phyloP scores from a whole-genome alignment of 352 stramenopile genomes.

The Phytophthora macrochlamydospora region DNA sequence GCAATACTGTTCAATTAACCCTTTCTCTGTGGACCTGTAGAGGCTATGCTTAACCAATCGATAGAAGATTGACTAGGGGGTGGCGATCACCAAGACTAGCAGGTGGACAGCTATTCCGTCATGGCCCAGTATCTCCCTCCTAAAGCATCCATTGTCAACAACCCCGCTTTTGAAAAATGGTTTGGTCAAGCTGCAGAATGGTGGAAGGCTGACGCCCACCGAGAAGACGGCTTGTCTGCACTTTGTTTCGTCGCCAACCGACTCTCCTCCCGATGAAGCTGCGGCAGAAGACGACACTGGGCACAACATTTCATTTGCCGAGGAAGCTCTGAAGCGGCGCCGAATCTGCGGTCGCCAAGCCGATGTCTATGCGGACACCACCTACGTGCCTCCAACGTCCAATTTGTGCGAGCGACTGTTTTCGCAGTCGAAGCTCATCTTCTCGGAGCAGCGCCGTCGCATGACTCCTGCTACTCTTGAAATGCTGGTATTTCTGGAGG shows the following conservation, averaged over 20 bases:
- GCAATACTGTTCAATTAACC: no score
- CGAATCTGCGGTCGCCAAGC: neutral
- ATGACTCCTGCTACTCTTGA: neutral
- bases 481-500: neutral
- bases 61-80: no score
- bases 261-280: neutral
- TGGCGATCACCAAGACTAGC: no score
- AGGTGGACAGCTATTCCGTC: neutral
- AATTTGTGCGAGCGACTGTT: neutral
- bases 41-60: no score
- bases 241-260: neutral
- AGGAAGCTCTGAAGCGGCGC: neutral
- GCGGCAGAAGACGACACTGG: neutral
- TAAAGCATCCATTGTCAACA: neutral
- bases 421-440: constrained; percentile 2
- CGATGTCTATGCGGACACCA: neutral
- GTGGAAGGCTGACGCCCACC: neutral
- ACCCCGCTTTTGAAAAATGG: neutral
- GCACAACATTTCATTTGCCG: neutral
- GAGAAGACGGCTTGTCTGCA: constrained; percentile 3
- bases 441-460: constrained; percentile 2
- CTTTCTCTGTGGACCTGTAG: no score
- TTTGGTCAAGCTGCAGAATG: constrained; percentile 4
- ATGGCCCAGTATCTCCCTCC: constrained; percentile 2
- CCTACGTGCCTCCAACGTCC: neutral